Evolutionary conservation across 768 basidiomycete species (phyloP).

Genomic region (Tricholoma saponaceum): DNA sequence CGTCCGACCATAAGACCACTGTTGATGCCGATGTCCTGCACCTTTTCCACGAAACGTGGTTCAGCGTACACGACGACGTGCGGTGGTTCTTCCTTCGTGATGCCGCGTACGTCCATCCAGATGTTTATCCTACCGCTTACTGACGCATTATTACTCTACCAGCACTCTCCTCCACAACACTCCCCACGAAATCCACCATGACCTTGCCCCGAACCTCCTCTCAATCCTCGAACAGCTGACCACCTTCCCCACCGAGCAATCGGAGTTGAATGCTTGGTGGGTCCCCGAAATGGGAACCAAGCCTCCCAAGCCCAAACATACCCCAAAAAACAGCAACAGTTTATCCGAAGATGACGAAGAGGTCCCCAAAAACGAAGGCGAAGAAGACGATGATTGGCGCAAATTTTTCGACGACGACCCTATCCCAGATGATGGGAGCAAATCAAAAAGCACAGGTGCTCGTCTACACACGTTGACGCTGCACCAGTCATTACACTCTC

Average conservation of each 20-base stretch:
- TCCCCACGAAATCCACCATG: conserved; percentile 27
- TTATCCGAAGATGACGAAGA: conserved; percentile 35
- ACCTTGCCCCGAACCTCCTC: conserved; percentile 46
- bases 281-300: conserved; percentile 59
- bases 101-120: conserved; percentile 47
- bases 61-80: conserved; percentile 76
- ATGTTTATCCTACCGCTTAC: neutral
- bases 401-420: conserved; percentile 77
- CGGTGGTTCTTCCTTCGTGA: conserved; percentile 89
- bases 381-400: conserved; percentile 67
- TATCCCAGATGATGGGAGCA: conserved; percentile 25
- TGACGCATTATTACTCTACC: conserved; percentile 3
- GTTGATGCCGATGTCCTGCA: conserved; percentile 59
- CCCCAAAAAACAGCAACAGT: conserved; percentile 32
- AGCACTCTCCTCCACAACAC: conserved; percentile 30
- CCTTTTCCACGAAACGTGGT: conserved; percentile 66
- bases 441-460: conserved; percentile 32
- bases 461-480: conserved; percentile 64
- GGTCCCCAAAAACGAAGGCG: conserved; percentile 17
- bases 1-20: conserved; percentile 23
- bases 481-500: conserved; percentile 73
- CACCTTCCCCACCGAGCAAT: conserved; percentile 68
- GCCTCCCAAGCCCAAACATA: conserved; percentile 46
- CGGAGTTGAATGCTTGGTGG: conserved; percentile 79
- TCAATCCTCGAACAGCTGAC: conserved; percentile 61